phyloP scores from a whole-genome alignment of 768 basidiomycete genomes.

The Leccinum rimulosum region DNA sequence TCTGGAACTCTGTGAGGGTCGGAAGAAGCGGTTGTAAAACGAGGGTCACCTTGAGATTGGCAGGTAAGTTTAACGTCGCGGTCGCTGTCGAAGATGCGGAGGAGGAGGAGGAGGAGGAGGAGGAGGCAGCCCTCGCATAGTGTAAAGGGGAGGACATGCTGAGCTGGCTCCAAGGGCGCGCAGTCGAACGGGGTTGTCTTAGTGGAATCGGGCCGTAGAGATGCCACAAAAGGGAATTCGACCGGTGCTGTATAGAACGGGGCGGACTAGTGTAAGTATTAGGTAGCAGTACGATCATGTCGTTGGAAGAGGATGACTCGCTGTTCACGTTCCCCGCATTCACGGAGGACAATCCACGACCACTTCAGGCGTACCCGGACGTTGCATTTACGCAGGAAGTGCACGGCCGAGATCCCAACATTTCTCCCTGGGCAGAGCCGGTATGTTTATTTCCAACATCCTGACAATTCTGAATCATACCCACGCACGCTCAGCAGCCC shows the following conservation, averaged over 20 bases:
- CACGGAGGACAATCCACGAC: slow-evolving; percentile 5
- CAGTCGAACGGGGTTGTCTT: slow-evolving; percentile 11
- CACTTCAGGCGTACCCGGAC: slow-evolving; percentile 15
- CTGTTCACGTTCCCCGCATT: slow-evolving; percentile 8
- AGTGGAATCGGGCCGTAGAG: slow-evolving; percentile 12
- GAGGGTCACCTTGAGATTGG: slow-evolving; percentile 51
- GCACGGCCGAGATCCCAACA: slow-evolving; percentile 10
- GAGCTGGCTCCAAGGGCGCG: neutral
- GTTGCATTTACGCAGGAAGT: neutral
- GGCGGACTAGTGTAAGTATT: neutral
- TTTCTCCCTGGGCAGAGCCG: slow-evolving; percentile 22
- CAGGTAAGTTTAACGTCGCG: slow-evolving; percentile 35
- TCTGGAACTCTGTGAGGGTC: slow-evolving; percentile 34
- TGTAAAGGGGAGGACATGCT: slow-evolving; percentile 4
- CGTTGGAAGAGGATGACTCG: slow-evolving; percentile 9
- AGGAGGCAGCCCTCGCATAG: slow-evolving; percentile 30
- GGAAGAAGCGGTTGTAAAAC: neutral
- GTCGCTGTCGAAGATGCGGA: slow-evolving; percentile 35
- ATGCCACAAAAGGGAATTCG: slow-evolving; percentile 10
- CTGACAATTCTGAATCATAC: neutral
- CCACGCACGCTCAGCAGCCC: slow-evolving; percentile 15
- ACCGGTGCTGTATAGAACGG: slow-evolving; percentile 3
- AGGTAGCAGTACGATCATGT: slow-evolving; percentile 8
- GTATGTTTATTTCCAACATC: slow-evolving; percentile 2
- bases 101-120: slow-evolving; percentile 44